Base-by-base conservation (phyloP, 2,329 filamentous ascomycete species). In the Arthrinium puccinioides region DNA sequence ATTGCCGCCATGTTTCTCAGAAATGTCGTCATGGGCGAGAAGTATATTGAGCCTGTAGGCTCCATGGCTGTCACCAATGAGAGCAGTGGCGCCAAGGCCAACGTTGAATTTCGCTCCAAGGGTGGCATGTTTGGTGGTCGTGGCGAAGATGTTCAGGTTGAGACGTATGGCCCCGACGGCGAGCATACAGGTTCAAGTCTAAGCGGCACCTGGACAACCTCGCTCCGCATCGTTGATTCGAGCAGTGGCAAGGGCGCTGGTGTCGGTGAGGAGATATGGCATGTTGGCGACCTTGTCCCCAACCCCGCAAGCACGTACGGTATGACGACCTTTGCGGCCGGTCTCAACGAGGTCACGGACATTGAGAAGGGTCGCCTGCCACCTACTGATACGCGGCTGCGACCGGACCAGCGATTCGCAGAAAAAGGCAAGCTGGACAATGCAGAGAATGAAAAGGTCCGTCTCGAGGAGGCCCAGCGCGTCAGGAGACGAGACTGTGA, bases 41-140 rank as follows among this genome's bases (percentile, higher is more conserved):
- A 97, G 62, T 98, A 98, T 56, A 80, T 97, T 10, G 92, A 98
- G 62, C 92, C 92, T 0, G 87, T 94, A 1, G 89, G 89, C 31
- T 87, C 77, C 29, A 92, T 97, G 86, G 79, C 82, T 18, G 76
- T 98, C 23, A 66, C 77, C 46, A 90, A 90, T 57, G 92, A 98
- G 53, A 83, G 75, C 5, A 87, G 82, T 0, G 87, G 89, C 7
- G 79, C 84, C 47, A 89, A 87, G 56, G 86, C 88, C 1, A 72
- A 82, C n/a, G 79, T 87, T 32, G 88, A 90, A 40, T 98, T 98
- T 67, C 94, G 92, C 57, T 79, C 83, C 38, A 94, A 92, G 55
- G 90, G 92, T 47, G 90, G 92, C 47, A 95, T 98, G 87, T 98
- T 97, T 64, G 89, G 90, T 21, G 92, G 92, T 11, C 80, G 92